Evolutionary conservation across 108 stramenopile genomes (phyloP).

Genomic region (Aurantiochytrium sp.): DNA sequence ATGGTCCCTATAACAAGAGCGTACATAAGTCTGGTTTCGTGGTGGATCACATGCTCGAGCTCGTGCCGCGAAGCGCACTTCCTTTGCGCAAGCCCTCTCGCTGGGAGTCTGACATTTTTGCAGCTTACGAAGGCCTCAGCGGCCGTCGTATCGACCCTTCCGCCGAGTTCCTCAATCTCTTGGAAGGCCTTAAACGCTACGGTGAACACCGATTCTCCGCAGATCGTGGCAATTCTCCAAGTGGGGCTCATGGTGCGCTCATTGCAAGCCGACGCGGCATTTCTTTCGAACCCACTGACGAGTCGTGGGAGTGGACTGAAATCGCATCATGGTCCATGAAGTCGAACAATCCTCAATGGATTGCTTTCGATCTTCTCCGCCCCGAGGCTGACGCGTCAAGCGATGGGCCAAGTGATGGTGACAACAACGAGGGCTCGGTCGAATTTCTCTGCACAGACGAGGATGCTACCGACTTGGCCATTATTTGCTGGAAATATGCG

Average conservation of each 20-base stretch:
- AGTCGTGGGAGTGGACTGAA: not conserved
- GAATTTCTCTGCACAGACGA: not conserved
- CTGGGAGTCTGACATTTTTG: not conserved
- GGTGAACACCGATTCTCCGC: not conserved
- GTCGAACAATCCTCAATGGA: not conserved
- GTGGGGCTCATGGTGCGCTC: not conserved
- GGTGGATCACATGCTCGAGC: not conserved
- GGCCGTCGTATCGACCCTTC: not conserved
- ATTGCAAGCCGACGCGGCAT: not conserved
- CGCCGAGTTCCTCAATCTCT: not conserved
- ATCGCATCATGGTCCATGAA: not conserved
- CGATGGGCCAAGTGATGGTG: not conserved
- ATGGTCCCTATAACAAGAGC: not conserved
- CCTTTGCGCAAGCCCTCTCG: not conserved
- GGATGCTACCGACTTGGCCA: not conserved
- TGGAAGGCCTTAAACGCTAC: not conserved
- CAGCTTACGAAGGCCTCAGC: not conserved
- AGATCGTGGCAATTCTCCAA: not conserved
- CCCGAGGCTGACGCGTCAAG: not conserved
- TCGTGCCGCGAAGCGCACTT: not conserved
- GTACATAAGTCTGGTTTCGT: not conserved
- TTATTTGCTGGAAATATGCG: not conserved
- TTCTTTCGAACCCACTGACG: not conserved
- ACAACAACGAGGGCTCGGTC: not conserved
- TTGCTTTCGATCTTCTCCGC: not conserved